Percentiles rank a stretch among this genome's conserved stretches.
These are phyloP conservation scores for Microcyclosporella mali DNA, from an alignment of 2,329 filamentous ascomycete species.

Conservation along the genomic window DNA sequence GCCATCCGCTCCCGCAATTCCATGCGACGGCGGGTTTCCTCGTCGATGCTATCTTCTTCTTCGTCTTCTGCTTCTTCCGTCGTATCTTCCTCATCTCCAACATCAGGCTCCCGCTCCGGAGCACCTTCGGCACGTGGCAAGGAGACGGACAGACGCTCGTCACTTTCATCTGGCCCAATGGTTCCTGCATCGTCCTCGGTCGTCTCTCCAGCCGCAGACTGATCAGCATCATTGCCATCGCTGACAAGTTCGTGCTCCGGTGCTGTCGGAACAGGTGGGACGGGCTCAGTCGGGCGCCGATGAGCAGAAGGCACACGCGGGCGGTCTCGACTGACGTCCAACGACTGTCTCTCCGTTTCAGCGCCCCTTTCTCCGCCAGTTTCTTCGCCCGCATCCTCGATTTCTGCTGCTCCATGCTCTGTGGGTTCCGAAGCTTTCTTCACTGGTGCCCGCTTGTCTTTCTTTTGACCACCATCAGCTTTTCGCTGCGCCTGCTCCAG, in stretches of 20 bases:
- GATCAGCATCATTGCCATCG: slow-evolving; percentile 60
- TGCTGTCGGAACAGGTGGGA: slow-evolving; percentile 29
- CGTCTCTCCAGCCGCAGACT: slow-evolving; percentile 56
- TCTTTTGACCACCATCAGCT: slow-evolving; percentile 71
- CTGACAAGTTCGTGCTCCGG: slow-evolving; percentile 50
- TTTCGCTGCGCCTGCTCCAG: slow-evolving; percentile 79
- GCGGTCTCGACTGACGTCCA: slow-evolving; percentile 32
- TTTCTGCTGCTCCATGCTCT: slow-evolving; percentile 27
- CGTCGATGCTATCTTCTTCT: slow-evolving; percentile 79
- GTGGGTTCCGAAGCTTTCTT: slow-evolving; percentile 56
- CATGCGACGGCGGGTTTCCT: slow-evolving; percentile 75
- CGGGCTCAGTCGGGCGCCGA: slow-evolving; percentile 34
- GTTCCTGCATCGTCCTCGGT: slow-evolving; percentile 57
- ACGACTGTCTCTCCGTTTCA: slow-evolving; percentile 34
- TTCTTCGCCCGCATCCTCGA: slow-evolving; percentile 34
- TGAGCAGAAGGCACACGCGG: slow-evolving; percentile 33
- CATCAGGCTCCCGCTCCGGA: slow-evolving; percentile 37
- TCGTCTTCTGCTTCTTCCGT: slow-evolving; percentile 48
- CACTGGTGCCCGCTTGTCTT: slow-evolving; percentile 57
- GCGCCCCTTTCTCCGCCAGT: slow-evolving; percentile 33
- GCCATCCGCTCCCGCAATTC: slow-evolving; percentile 93
- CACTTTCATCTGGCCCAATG: slow-evolving; percentile 67
- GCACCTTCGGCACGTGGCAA: slow-evolving; percentile 35
- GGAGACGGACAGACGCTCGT: slow-evolving; percentile 49
- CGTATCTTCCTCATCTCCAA: slow-evolving; percentile 45